These are phyloP conservation scores for Strigomonas culicis DNA, from an alignment of 208 protist species.

Conservation along the genomic window DNA sequence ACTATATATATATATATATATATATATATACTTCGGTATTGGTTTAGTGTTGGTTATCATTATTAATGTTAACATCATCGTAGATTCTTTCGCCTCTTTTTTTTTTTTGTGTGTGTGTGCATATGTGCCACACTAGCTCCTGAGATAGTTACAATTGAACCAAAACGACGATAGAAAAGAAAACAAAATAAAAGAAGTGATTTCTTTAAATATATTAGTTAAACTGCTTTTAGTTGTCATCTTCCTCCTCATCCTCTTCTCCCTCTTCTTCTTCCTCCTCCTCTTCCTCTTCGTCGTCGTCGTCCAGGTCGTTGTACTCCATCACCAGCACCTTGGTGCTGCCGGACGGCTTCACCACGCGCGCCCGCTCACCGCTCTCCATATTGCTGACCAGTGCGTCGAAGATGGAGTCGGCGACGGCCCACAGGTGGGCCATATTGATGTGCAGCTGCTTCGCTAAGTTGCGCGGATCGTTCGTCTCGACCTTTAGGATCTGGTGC, in stretches of 20 bases:
- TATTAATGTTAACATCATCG: not conserved
- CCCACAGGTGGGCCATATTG: conserved; percentile 75
- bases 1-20: too few species aligned
- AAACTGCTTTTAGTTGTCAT: conserved; percentile 24
- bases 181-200: not conserved
- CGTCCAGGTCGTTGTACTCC: conserved; percentile 66
- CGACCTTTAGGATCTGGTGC: conserved; percentile 62
- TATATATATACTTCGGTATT: too few species aligned
- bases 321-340: conserved; percentile 28
- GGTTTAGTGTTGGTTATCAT: too few species aligned
- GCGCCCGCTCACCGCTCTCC: conserved; percentile 33
- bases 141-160: not conserved
- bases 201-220: too few species aligned
- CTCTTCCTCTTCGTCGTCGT: conserved; percentile 70
- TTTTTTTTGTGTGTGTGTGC: not conserved
- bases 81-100: not conserved
- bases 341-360: conserved; percentile 63
- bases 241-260: conserved; percentile 43
- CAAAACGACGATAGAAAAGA: not conserved
- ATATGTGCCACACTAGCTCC: not conserved
- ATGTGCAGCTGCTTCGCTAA: conserved; percentile 70
- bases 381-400: conserved; percentile 47
- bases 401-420: conserved; percentile 65
- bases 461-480: conserved; percentile 44
- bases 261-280: conserved; percentile 54